Evolutionary conservation across 441 rosid genomes (phyloP), one percentile per base, ranked within the genome.

Genomic region (Gossypium trilobum): DNA sequence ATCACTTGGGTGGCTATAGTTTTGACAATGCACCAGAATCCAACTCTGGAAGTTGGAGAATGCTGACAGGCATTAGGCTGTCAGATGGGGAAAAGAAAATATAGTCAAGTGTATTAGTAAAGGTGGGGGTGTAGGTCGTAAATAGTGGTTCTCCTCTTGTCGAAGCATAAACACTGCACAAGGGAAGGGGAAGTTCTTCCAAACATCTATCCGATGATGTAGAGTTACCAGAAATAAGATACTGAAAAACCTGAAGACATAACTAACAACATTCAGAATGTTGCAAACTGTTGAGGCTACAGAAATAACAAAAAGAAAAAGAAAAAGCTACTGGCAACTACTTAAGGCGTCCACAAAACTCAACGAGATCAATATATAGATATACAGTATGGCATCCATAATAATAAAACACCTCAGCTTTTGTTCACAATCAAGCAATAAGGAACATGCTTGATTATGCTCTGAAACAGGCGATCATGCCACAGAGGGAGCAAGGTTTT

Each of bases 51-150:
- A 90, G 89, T 67, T 88, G 85, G 7, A 94, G 91, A 73, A 90
- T 61, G 70, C 96, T 64, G 22, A 84, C 82, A 0, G 93, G 90
- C 78, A 82, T 90, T 50, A 92, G 80, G 36, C 69, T 51, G 46
- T 82, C 84, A 29, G 83, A 79, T 50, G 99, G 93, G 48, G 85
- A 80, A 78, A 85, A 86, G 82, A 94, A 89, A 75, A 92, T 85
- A 63, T 90, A 94, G 73, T 94, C 97, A 33, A 94, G 89, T 1
- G 97, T 89, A 58, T 81, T 73, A 19, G 91, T 92, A 78, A 90
- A 90, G 73, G 79, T 81, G 0, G 97, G 97, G 33, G 91, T 94
- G 85, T 91, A 92, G 80, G 86, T 94, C 72, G 99, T 92, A 70
- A 94, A 94, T 14, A 83, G 74, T 11, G 97, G 97, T 78, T 94